Base-by-base conservation (phyloP, 192 early-diverging fungal genomes). In the Glomus cerebriforme region DNA sequence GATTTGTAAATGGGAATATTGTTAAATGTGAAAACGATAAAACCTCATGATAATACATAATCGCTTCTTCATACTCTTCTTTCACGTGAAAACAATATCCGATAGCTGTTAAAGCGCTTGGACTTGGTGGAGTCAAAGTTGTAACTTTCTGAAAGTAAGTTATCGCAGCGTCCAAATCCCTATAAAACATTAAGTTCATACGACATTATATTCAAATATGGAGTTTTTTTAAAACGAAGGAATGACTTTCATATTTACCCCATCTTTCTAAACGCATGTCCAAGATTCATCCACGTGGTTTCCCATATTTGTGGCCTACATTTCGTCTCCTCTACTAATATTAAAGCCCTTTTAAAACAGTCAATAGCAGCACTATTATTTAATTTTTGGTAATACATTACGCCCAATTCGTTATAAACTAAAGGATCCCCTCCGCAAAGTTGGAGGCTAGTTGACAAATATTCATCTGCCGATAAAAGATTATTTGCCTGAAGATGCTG, bases 351-450 rank as follows among this genome's bases (percentile, higher is more conserved):
- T 17, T 88, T 75, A 39, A 95, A 86, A 68, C 80, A 86, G 15
- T 81, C 66, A 12, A 93, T 80, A 2, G 94, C 86, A 32, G 81
- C 71, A 7, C 83, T 58, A 71, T 89, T 92, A 88, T 88, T 77
- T 64, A 77, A 79, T 49, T 77, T 82, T 2, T 82, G 71, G 74
- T 88, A 93, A 64, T 86, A 82, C 32, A 92, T 78, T 7, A 90
- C 87, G 1, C 92, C 95, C 58, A 94, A 65, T 81, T 96, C 95
- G 75, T 93, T 95, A 45, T 88, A 76, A 7, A 96, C 45, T 32
- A 90, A 73, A 0, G 95, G 91, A 83, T 95, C 95, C 13, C 81
- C 65, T 49, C 83, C 76, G 74, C 92, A 92, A 10, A 91, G 85
- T 9, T 58, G 60, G 24, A 80, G 77, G 37, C 91, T 91, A 2